These are phyloP conservation scores for Aspergillus caelatus DNA, from an alignment of 2,329 filamentous ascomycete species.

Conservation along the genomic window DNA sequence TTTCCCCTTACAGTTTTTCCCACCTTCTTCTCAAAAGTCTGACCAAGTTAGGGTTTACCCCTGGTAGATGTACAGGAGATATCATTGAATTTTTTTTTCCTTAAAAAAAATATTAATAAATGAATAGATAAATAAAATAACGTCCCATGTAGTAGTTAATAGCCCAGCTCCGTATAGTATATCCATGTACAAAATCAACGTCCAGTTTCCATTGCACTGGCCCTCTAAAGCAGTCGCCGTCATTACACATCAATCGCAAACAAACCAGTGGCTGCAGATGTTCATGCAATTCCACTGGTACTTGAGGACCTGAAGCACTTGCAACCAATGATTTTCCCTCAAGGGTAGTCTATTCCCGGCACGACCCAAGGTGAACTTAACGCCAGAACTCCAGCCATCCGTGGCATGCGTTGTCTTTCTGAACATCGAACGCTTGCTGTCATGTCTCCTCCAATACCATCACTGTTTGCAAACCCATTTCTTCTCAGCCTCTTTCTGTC, in stretches of 20 bases:
- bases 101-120: background rate
- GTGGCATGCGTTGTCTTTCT: background rate
- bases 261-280: background rate
- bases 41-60: background rate
- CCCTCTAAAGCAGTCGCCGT: slow-evolving; percentile 3
- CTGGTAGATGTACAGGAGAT: background rate
- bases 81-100: background rate
- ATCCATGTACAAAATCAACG: background rate
- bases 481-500: slow-evolving; percentile 65
- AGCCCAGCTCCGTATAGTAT: background rate
- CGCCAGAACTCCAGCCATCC: slow-evolving; percentile 4
- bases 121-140: too few relatives aligned
- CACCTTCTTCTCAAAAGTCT: background rate
- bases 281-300: background rate
- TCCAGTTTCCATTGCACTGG: background rate
- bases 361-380: background rate
- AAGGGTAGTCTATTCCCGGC: background rate
- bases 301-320: background rate
- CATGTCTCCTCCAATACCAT: background rate
- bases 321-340: slow-evolving; percentile 1
- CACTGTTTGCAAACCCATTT: slow-evolving; percentile 59
- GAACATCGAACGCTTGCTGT: slow-evolving; percentile 1
- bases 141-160: background rate
- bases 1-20: background rate
- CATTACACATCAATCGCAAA: slow-evolving; percentile 3